These are phyloP conservation scores for Coleophoma eucalyptorum DNA, from an alignment of 2,329 filamentous ascomycete species.

Conservation along the genomic window DNA sequence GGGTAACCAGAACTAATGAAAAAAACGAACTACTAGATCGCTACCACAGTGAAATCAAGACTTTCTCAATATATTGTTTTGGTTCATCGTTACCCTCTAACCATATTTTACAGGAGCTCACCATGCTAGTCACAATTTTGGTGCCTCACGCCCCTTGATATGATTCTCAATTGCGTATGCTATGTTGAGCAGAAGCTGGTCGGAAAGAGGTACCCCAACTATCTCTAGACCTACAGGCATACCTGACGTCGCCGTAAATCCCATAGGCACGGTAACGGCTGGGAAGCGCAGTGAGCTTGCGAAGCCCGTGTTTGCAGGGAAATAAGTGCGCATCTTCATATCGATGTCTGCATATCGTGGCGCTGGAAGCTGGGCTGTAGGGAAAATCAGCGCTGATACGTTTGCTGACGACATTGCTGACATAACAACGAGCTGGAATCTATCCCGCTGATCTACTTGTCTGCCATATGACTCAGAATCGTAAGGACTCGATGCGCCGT, in stretches of 20 bases:
- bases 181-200: conserved; percentile 16
- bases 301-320: conserved; percentile 31
- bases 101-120: too few relatives aligned
- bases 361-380: conserved; percentile 29
- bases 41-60: too few relatives aligned
- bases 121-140: too few relatives aligned
- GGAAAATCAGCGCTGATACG: conserved; percentile 29
- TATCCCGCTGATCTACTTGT: conserved; percentile 16
- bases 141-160: too few relatives aligned
- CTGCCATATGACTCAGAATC: too few relatives aligned
- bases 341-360: conserved; percentile 27
- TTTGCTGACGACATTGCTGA: conserved; percentile 25
- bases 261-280: conserved; percentile 30
- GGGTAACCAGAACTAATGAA: too few relatives aligned
- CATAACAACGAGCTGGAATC: conserved; percentile 26
- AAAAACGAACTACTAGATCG: too few relatives aligned
- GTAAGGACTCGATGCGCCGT: too few relatives aligned
- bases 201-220: conserved; percentile 19
- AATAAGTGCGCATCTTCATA: conserved; percentile 14
- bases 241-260: conserved; percentile 21
- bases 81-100: too few relatives aligned
- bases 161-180: conserved; percentile 9
- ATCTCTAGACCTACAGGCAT: conserved; percentile 27
- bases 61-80: too few relatives aligned
- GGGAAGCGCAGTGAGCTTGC: conserved; percentile 28